Evolutionary conservation across 192 early-diverging fungal species (phyloP), one percentile per base, ranked within the genome.

Genomic region (Linnemannia exigua): DNA sequence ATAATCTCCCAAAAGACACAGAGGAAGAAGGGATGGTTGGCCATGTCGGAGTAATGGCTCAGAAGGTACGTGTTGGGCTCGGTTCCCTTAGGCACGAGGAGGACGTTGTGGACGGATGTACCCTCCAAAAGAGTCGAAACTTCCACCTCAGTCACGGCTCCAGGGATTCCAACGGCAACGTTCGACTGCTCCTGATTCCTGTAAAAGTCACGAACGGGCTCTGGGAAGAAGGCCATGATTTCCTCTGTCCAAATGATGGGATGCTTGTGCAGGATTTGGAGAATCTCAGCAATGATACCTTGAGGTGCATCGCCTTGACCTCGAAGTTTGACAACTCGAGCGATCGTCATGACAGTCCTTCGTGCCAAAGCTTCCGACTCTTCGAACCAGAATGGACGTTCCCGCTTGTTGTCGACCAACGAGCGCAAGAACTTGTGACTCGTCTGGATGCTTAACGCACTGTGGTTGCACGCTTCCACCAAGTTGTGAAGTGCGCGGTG

Each of bases 401-500:
- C 92, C 14, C 92, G 77, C 67, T 89, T 89, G 19, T 87, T 87
- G 58, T 93, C 92, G 41, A 89, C 90, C 17, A 93, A 71, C 3
- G 91, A 90, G 51, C 88, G 79, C 41, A 93, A 82, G 33, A 93
- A 81, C 61, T 91, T 93, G 38, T 91, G 93, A 77, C 95, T 95
- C 47, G 93, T 88, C 46, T 92, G 93, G 22, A 91, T 89, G 70
- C 94, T 93, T 66, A 93, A 89, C 71, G 95, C 94, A 19, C 94
- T 91, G 77, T 94, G 93, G 46, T 91, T 88, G 33, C 84, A 86
- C 38, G 92, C 91, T 80, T 96, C 95, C 44, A 94, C 82, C 41
- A 92, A 89, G 46, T 91, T 90, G 76, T 95, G 93, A 54, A 92
- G 89, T 58, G 95, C 94, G 8, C 94, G 91, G 74, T 94, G 93